Percentiles rank a stretch among this genome's conserved stretches.
phyloP scores from a whole-genome alignment of 169 alveolate species.

The Plasmodium malariae region DNA sequence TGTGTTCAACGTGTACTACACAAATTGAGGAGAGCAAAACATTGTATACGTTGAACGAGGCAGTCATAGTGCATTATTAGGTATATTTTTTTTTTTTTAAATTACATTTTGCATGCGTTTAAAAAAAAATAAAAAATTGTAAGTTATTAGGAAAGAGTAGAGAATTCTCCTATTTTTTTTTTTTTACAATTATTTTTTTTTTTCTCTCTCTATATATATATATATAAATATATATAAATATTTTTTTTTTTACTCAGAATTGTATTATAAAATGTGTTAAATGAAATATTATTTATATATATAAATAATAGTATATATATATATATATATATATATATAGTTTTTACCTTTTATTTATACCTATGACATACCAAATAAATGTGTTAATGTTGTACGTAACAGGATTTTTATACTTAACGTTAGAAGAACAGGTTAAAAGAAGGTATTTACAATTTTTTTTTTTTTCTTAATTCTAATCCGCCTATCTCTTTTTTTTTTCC shows the following conservation, averaged over 20 bases:
- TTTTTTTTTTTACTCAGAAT: background rate
- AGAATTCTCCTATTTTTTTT: slow-evolving; percentile 1
- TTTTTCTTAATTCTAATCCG: no score
- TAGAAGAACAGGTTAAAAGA: no score
- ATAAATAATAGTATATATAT: background rate
- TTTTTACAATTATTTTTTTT: background rate
- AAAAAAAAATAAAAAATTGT: background rate
- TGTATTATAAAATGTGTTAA: background rate
- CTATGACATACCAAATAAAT: no score
- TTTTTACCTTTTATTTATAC: no score
- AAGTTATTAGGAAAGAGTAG: slow-evolving; percentile 16
- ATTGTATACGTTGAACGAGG: background rate
- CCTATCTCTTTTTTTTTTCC: no score
- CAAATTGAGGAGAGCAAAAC: background rate
- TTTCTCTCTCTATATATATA: no score
- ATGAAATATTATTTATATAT: background rate
- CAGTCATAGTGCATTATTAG: background rate
- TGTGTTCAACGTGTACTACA: background rate
- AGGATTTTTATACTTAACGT: no score
- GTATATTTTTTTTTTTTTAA: no score
- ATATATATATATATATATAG: background rate
- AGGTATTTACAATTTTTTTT: no score
- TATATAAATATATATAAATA: no score
- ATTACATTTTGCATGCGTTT: slow-evolving; percentile 7
- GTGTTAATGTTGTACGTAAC: no score